Base-by-base conservation (phyloP, 1,139 yeast species). In the Zhuliangozyma blackwelliae region DNA sequence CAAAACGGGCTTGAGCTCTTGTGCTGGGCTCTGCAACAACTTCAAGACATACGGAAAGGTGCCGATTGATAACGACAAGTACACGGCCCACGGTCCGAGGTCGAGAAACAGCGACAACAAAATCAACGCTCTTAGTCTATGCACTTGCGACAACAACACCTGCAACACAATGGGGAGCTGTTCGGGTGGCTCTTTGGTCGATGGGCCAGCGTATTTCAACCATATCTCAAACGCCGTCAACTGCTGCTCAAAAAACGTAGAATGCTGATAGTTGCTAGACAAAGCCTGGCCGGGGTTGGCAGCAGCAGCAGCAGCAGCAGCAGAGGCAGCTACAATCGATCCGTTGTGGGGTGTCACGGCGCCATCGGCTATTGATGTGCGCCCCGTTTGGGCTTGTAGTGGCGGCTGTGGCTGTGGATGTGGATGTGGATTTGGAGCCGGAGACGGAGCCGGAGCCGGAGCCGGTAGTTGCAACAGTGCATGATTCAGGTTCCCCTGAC, bases 21-120 rank as follows among this genome's bases (percentile, higher is more conserved):
- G 95, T 0, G 97, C 96, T 0, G 98, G 97, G 42, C 95, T 84
- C 56, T 92, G 98, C 27, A 92, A 64, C 27, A 94, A 68, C 51
- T 90, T 88, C 41, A 92, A 68, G 22, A 94, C 96, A 55, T 94
- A 94, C 0, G 98, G 97, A 61, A 92, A 92, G 27, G 92, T 92
- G 22, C 98, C 97, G 50, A 92, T 90, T 4, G 96, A 86, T 28
- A 92, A 67, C 0, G 97, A 95, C 30, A 90, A 67, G 50, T 89
- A 88, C 0, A 92, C 98, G 0, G 98, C 97, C 94, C 96, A 88
- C 0, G 98, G 97, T 0, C 99, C 99, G 31, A 92, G 65, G 58
- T 92, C 98, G 30, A 92, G 68, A 55, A 90, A 92, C 47, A 87
- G 79, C 3, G 96, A 84, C 9, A 94, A 67, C 40, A 94, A 60